A percentile compares a stretch with the other conserved stretches of the same genome.
phyloP scores from a whole-genome alignment of 371 early-diverging fungal genomes.

The Actinomortierella wolfii region DNA sequence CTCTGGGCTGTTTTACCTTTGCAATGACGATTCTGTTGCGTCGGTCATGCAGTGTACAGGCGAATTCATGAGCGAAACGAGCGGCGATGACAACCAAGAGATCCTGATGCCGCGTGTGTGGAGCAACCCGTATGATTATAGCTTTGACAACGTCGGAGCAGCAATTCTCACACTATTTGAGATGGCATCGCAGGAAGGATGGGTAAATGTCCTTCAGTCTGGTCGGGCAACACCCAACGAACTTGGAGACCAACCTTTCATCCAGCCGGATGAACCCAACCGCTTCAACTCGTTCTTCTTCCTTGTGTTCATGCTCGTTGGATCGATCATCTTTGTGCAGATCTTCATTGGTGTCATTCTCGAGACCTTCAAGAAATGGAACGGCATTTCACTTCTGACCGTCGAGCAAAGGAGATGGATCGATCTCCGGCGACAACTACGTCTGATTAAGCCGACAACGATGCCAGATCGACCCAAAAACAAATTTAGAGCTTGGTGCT shows the following conservation, averaged over 20 bases:
- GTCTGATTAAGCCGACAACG: constrained; percentile 51
- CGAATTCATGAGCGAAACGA: constrained; percentile 49
- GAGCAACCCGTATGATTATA: constrained; percentile 58
- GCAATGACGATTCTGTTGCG: constrained; percentile 47
- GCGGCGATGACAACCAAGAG: constrained; percentile 29
- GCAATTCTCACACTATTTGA: constrained; percentile 54
- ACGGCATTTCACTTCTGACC: constrained; percentile 55
- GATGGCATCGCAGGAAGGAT: constrained; percentile 63
- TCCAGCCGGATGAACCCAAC: constrained; percentile 46
- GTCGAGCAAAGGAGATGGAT: constrained; percentile 55
- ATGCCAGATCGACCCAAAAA: constrained; percentile 48
- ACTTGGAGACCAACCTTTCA: constrained; percentile 49
- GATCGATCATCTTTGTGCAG: constrained; percentile 57
- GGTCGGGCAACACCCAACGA: constrained; percentile 26
- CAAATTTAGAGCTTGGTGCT: constrained; percentile 49
- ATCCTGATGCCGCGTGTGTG: constrained; percentile 52
- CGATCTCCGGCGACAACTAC: constrained; percentile 56
- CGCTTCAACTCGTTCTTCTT: constrained; percentile 54
- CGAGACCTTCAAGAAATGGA: constrained; percentile 58
- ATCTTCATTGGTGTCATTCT: constrained; percentile 63
- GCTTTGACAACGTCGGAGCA: constrained; percentile 53
- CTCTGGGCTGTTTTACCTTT: constrained; percentile 48
- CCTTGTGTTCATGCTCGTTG: constrained; percentile 58
- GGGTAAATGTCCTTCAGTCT: constrained; percentile 44
- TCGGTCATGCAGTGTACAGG: constrained; percentile 36